Evolutionary conservation across 345 rosid species (phyloP).

Genomic region (Melastoma malabathricum): DNA sequence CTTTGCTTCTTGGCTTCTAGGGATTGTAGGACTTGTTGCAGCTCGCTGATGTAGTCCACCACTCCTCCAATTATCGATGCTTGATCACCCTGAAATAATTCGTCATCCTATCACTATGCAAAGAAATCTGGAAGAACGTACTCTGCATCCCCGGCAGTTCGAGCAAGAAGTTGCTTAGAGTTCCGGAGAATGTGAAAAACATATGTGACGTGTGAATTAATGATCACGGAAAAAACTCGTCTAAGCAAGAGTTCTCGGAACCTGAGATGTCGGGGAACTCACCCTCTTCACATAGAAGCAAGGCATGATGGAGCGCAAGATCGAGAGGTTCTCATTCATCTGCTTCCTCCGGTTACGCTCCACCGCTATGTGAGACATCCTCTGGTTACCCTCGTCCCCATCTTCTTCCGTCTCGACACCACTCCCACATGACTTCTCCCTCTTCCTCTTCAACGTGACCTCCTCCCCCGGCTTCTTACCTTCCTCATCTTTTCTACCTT

Average conservation of each 20-base stretch:
- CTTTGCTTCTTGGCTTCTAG: slow-evolving; percentile 92
- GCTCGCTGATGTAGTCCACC: slow-evolving; percentile 84
- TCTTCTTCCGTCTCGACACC: slow-evolving; percentile 61
- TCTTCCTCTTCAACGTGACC: too few species aligned
- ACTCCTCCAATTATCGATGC: slow-evolving; percentile 98
- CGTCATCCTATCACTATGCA: too few species aligned
- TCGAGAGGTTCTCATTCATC: slow-evolving; percentile 79
- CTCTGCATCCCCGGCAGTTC: too few species aligned
- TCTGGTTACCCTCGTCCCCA: slow-evolving; percentile 78
- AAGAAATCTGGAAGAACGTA: too few species aligned
- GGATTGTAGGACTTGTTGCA: slow-evolving; percentile 83
- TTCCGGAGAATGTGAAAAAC: too few species aligned
- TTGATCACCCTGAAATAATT: slow-evolving; percentile 67
- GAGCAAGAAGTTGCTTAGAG: too few species aligned
- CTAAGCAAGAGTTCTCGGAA: too few species aligned
- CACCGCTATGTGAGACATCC: slow-evolving; percentile 97
- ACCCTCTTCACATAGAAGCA: slow-evolving; percentile 80
- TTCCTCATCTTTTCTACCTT: too few species aligned
- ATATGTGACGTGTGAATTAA: too few species aligned
- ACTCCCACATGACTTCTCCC: slow-evolving; percentile 9
- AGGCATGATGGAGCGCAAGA: slow-evolving; percentile 80
- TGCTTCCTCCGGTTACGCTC: slow-evolving; percentile 92
- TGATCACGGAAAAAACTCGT: too few species aligned
- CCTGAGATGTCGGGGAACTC: too few species aligned
- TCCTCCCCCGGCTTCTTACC: too few species aligned